Base-by-base conservation (phyloP, 2,329 filamentous ascomycete species). In the Sporothrix protearum region DNA sequence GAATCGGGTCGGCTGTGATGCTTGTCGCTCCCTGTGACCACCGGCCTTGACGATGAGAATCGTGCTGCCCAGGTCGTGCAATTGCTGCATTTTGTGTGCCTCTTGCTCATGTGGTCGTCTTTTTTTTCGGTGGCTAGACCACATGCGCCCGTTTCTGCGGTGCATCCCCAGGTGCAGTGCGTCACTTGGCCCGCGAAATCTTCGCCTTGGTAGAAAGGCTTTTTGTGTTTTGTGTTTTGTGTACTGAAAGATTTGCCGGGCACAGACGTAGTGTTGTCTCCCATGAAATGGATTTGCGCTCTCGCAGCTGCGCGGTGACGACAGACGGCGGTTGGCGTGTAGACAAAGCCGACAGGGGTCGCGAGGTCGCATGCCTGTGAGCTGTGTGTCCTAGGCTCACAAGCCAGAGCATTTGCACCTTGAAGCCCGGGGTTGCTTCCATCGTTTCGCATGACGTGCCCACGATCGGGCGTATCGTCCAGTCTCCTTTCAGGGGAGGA, bases 131-230 rank as follows among this genome's bases (percentile, higher is more conserved):
- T 68, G 3, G 51, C 67, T 33, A n/a, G 47, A 39, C 22, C 51
- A 57, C 45, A 36, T 16, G 66, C 49, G 66, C 47, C 49, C 66
- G 49, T 55, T 68, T 68, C 33, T 68, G 49, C 49, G 33, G 66
- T 68, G 49, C 66, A 22, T 9, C 66, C 33, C 6, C 66, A 42
- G n/a, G 9, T 36, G 5, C 30, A 28, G 49, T 45, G 49, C n/a
- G 33, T 68, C 49, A 39, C 33, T 39, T 14, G 12, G 47, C 47
- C 30, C 47, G 30, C 19, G 9, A 33, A 28, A 19, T 36, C 2
- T 25, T 64, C 22, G 57, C 33, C 57, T 12, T 5, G 12, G 28
- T 39, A 19, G n/a, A n/a, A n/a, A n/a, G n/a, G n/a, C n/a, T n/a
- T n/a, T n/a, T n/a, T n/a, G n/a, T n/a, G n/a, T n/a, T n/a, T 36